Conservation (phyloP, 1,139 yeast genomes). For the Yamadazyma songkhlaensis region DNA sequence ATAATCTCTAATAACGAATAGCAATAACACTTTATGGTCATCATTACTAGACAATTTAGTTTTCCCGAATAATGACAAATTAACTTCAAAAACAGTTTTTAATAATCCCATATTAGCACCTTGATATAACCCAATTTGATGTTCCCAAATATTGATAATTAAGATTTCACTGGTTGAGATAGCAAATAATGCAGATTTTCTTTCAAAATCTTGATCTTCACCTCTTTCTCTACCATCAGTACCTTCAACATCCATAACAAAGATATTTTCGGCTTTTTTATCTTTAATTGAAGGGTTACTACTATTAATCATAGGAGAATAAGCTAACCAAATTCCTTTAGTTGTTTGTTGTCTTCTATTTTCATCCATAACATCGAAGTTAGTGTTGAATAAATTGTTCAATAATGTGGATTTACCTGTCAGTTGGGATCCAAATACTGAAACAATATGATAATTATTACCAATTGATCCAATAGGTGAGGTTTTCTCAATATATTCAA, state of each 20-base stretch:
- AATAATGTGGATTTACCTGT: slow-evolving; percentile 93
- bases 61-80: slow-evolving; percentile 70
- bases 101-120: slow-evolving; percentile 96
- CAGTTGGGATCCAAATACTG: slow-evolving; percentile 96
- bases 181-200: slow-evolving; percentile 95
- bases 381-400: slow-evolving; percentile 80
- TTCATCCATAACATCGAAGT: slow-evolving; percentile 93
- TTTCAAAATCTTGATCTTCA: slow-evolving; percentile 96
- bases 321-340: slow-evolving; percentile 92
- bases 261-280: slow-evolving; percentile 40
- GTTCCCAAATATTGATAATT: slow-evolving; percentile 94
- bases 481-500: slow-evolving; percentile 38
- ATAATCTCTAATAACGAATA: slow-evolving; percentile 91
- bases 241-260: slow-evolving; percentile 96
- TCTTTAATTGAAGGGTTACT: slow-evolving; percentile 19
- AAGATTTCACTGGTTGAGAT: slow-evolving; percentile 87
- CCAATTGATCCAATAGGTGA: slow-evolving; percentile 42
- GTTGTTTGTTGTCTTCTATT: slow-evolving; percentile 80
- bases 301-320: slow-evolving; percentile 44
- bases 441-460: slow-evolving; percentile 79
- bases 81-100: slow-evolving; percentile 95
- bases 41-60: slow-evolving; percentile 33
- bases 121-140: slow-evolving; percentile 93
- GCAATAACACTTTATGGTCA: slow-evolving; percentile 65
- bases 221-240: slow-evolving; percentile 98